Percentiles rank a stretch among this genome's conserved stretches.
Evolutionary conservation across 1,284 basidiomycete genomes (phyloP).

Genomic region (Thelephora terrestris): DNA sequence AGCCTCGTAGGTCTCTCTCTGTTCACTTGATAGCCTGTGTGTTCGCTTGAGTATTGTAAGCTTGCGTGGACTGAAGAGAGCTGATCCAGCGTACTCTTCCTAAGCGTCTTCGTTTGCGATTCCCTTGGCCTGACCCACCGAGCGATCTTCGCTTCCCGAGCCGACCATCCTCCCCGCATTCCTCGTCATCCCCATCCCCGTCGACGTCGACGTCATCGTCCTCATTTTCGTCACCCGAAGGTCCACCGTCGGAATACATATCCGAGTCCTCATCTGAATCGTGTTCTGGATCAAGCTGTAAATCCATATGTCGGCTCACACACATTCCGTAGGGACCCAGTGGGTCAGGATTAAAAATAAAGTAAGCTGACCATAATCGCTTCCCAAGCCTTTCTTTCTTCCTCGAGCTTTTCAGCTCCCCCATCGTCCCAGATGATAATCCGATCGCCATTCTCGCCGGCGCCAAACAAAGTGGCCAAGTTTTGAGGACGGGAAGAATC

Average conservation of each 20-base stretch:
- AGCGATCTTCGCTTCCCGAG: constrained; percentile 49
- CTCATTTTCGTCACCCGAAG: constrained; percentile 13
- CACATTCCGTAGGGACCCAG: too few species aligned
- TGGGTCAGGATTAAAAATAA: background rate
- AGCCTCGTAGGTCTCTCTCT: constrained; percentile 52
- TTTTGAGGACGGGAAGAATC: constrained; percentile 92
- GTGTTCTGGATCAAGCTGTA: constrained; percentile 61
- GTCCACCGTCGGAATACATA: constrained; percentile 21
- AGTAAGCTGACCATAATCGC: constrained; percentile 53
- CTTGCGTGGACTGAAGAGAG: background rate
- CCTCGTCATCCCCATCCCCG: constrained; percentile 37
- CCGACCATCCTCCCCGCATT: constrained; percentile 28
- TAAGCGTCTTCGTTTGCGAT: constrained; percentile 34
- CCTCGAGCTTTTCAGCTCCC: constrained; percentile 51
- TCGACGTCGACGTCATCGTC: constrained; percentile 35
- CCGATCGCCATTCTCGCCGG: constrained; percentile 56
- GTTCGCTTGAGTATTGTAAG: constrained; percentile 17
- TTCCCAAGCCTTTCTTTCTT: constrained; percentile 70
- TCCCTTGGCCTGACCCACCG: constrained; percentile 28
- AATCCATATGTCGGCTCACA: background rate
- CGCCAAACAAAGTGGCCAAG: constrained; percentile 80
- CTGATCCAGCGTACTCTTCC: too few species aligned
- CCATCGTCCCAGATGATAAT: constrained; percentile 90
- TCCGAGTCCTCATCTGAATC: constrained; percentile 61
- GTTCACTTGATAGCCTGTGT: constrained; percentile 55